These are phyloP conservation scores for Phytophthora pistaciae DNA, from an alignment of 352 stramenopile genomes.

Conservation along the genomic window DNA sequence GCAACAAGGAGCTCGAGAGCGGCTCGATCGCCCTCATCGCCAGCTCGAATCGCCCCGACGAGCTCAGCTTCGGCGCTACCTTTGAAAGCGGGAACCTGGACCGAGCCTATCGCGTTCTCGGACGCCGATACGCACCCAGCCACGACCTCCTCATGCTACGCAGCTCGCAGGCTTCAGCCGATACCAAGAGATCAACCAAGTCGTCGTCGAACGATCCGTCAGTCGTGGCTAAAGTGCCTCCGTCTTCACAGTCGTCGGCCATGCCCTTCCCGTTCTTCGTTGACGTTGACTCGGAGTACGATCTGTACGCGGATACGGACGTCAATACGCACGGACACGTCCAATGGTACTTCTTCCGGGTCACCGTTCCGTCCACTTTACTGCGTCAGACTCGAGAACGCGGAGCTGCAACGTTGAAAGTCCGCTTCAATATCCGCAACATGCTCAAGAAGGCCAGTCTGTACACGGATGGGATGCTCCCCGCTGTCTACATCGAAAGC, in stretches of 20 bases:
- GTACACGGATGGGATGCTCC: constrained; percentile 92
- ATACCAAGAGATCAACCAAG: constrained; percentile 1
- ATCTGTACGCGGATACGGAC: constrained; percentile 80
- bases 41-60: constrained; percentile 26
- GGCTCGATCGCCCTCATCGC: constrained; percentile 2
- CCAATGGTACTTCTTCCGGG: constrained; percentile 92
- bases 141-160: constrained; percentile 43
- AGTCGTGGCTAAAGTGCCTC: constrained; percentile 1
- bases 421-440: constrained; percentile 90
- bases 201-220: constrained; percentile 4
- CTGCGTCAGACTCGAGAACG: constrained; percentile 23
- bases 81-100: constrained; percentile 88
- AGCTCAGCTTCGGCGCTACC: constrained; percentile 64
- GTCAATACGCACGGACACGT: constrained; percentile 81
- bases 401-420: constrained; percentile 33
- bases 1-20: constrained; percentile 52
- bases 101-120: constrained; percentile 65
- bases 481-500: constrained; percentile 65
- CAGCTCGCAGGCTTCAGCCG: neutral
- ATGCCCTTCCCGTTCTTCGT: constrained; percentile 66
- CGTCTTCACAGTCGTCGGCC: constrained; percentile 11
- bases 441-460: constrained; percentile 88
- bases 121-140: constrained; percentile 61
- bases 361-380: constrained; percentile 31
- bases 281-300: constrained; percentile 72